phyloP scores from a whole-genome alignment of 1,284 basidiomycete species.

The Leccinum subrobustum region DNA sequence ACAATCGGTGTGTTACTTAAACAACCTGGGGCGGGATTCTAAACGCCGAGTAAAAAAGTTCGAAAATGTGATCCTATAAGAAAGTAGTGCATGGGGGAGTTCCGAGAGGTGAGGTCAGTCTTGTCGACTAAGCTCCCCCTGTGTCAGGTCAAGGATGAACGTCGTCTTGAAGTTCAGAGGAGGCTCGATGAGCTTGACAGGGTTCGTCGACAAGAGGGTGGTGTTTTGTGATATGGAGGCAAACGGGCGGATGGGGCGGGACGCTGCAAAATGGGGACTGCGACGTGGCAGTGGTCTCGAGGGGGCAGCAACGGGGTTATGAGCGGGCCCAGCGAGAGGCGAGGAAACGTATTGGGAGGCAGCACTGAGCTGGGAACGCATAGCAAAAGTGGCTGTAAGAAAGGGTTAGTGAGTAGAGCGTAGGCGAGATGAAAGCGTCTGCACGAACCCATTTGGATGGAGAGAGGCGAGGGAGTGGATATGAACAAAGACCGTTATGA shows the following conservation, averaged over 20 bases:
- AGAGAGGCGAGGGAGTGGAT: not conserved
- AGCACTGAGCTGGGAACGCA: constrained; percentile 29
- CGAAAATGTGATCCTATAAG: not conserved
- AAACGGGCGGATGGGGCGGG: constrained; percentile 74
- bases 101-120: constrained; percentile 40
- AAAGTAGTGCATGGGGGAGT: not conserved
- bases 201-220: constrained; percentile 31
- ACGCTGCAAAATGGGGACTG: constrained; percentile 57
- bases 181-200: constrained; percentile 73
- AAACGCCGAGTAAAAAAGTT: not conserved
- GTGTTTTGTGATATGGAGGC: constrained; percentile 49
- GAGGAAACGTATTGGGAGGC: constrained; percentile 50
- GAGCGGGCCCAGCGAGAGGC: constrained; percentile 51
- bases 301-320: constrained; percentile 26
- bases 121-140: constrained; percentile 74
- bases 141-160: constrained; percentile 75
- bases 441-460: constrained; percentile 27
- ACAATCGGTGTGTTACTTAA: constrained; percentile 20
- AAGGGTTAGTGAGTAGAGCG: constrained; percentile 3
- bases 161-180: constrained; percentile 66
- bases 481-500: constrained; percentile 31
- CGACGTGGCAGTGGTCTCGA: constrained; percentile 40
- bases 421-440: not conserved
- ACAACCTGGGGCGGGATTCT: constrained; percentile 12
- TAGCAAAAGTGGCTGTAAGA: constrained; percentile 34